Conservation (phyloP, 1,139 yeast genomes). For the Yamadazyma atlantica region DNA sequence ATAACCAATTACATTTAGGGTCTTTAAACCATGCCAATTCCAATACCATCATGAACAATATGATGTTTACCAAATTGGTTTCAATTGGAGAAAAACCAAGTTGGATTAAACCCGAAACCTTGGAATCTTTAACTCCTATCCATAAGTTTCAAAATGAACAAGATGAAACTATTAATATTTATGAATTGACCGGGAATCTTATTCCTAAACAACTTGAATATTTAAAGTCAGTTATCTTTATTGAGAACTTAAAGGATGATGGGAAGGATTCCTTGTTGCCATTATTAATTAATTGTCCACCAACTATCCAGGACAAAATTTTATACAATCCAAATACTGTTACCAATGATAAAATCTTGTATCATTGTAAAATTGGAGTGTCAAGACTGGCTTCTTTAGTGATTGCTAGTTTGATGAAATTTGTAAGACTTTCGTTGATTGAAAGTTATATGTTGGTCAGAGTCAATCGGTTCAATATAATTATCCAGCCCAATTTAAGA, state of each 20-base stretch:
- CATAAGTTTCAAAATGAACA: slow-evolving; percentile 25
- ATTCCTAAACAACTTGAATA: slow-evolving; percentile 18
- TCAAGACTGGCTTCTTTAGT: slow-evolving; percentile 89
- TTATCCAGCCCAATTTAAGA: slow-evolving; percentile 86
- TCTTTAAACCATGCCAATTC: slow-evolving; percentile 39
- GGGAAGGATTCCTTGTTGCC: slow-evolving; percentile 38
- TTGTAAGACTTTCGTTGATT: slow-evolving; percentile 61
- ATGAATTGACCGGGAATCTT: slow-evolving; percentile 23
- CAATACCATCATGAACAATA: slow-evolving; percentile 24
- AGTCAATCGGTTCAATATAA: slow-evolving; percentile 80
- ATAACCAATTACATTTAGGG: slow-evolving; percentile 33
- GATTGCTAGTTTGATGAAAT: slow-evolving; percentile 85
- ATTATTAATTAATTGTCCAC: slow-evolving; percentile 33
- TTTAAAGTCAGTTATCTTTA: slow-evolving; percentile 28
- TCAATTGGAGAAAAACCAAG: slow-evolving; percentile 40
- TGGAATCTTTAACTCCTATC: slow-evolving; percentile 18
- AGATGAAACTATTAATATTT: slow-evolving; percentile 21
- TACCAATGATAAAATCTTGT: slow-evolving; percentile 39
- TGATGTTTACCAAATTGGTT: slow-evolving; percentile 26
- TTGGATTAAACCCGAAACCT: slow-evolving; percentile 28
- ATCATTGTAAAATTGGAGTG: slow-evolving; percentile 91
- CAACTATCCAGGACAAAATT: slow-evolving; percentile 29
- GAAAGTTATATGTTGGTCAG: slow-evolving; percentile 80
- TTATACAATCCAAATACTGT: slow-evolving; percentile 21
- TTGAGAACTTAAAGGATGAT: slow-evolving; percentile 40